Evolutionary conservation across 352 stramenopile genomes (phyloP).

Genomic region (Phytophthora aleatoria): DNA sequence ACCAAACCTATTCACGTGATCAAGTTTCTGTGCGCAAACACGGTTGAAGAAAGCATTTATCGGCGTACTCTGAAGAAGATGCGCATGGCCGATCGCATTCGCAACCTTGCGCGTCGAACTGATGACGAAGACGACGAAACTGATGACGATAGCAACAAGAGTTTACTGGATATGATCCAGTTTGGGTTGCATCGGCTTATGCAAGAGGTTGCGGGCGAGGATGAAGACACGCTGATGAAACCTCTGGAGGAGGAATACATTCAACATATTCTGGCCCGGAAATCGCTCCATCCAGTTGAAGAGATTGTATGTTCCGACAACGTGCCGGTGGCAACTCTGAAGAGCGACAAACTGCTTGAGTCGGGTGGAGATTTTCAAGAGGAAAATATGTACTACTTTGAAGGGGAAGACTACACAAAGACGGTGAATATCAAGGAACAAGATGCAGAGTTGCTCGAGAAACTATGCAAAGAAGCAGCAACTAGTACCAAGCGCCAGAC

Average conservation of each 20-base stretch:
- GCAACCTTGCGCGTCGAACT: conserved; percentile 54
- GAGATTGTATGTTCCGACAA: conserved; percentile 6
- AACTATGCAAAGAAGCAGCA: conserved; percentile 35
- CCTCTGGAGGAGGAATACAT: conserved; percentile 68
- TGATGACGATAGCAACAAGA: conserved; percentile 51
- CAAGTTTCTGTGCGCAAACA: conserved; percentile 76
- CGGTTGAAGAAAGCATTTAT: conserved; percentile 83
- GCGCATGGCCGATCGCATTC: conserved; percentile 75
- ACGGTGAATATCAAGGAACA: conserved; percentile 38
- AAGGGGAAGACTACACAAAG: conserved; percentile 75
- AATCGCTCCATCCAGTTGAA: conserved; percentile 12
- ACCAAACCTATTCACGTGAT: conserved; percentile 83
- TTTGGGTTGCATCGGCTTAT: conserved; percentile 79
- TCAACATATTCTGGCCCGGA: conserved; percentile 45
- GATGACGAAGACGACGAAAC: conserved; percentile 28
- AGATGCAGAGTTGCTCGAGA: conserved; percentile 48
- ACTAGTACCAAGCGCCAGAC: conserved; percentile 33
- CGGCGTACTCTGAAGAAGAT: conserved; percentile 72
- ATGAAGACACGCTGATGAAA: conserved; percentile 42
- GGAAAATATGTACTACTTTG: conserved; percentile 88
- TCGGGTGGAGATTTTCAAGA: conserved; percentile 64
- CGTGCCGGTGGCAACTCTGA: conserved; percentile 15
- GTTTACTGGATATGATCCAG: conserved; percentile 71
- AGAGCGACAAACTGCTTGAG: conserved; percentile 56
- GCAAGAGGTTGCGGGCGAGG: conserved; percentile 36